phyloP scores from a whole-genome alignment of 306 rosid genomes.

The Begonia fuchsioides region DNA sequence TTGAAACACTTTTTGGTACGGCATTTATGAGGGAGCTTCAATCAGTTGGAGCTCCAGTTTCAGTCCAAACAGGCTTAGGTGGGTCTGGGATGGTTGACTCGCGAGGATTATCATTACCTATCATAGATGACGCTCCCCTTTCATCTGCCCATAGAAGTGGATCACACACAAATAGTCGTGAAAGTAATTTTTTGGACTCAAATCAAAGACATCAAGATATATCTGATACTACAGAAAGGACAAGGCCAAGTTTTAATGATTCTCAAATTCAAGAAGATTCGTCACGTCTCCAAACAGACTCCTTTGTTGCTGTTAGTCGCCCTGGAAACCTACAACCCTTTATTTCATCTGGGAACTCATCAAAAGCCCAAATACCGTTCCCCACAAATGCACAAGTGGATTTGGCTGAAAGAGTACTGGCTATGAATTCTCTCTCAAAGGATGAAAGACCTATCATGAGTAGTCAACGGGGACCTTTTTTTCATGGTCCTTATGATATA shows the following conservation, averaged over 20 bases:
- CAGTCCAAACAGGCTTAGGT: slow-evolving; percentile 49
- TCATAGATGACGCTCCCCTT: slow-evolving; percentile 20
- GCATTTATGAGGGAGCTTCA: slow-evolving; percentile 97
- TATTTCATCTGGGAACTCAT: slow-evolving; percentile 35
- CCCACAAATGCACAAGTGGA: slow-evolving; percentile 38
- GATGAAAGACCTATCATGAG: slow-evolving; percentile 44
- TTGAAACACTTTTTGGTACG: slow-evolving; percentile 89
- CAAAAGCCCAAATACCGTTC: slow-evolving; percentile 28
- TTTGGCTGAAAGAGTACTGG: slow-evolving; percentile 51
- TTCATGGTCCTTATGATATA: slow-evolving; percentile 36
- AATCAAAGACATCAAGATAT: slow-evolving; percentile 35
- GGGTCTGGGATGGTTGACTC: slow-evolving; percentile 48
- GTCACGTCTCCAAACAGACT: slow-evolving; percentile 35
- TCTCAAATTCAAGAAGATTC: slow-evolving; percentile 10
- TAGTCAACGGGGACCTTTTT: slow-evolving; percentile 51
- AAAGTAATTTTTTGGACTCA: slow-evolving; percentile 21
- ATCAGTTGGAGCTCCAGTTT: slow-evolving; percentile 94
- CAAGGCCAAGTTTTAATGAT: no score
- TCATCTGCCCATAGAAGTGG: slow-evolving; percentile 27
- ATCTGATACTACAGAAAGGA: no score
- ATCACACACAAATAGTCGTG: slow-evolving; percentile 25
- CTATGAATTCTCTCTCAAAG: slow-evolving; percentile 37
- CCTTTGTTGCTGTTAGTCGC: slow-evolving; percentile 39
- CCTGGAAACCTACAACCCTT: slow-evolving; percentile 38
- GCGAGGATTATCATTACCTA: slow-evolving; percentile 29